A percentile compares a stretch with the other conserved stretches of the same genome.
Evolutionary conservation across 164 flowering plant genomes (phyloP).

Genomic region (Cinnamomum micranthum): DNA sequence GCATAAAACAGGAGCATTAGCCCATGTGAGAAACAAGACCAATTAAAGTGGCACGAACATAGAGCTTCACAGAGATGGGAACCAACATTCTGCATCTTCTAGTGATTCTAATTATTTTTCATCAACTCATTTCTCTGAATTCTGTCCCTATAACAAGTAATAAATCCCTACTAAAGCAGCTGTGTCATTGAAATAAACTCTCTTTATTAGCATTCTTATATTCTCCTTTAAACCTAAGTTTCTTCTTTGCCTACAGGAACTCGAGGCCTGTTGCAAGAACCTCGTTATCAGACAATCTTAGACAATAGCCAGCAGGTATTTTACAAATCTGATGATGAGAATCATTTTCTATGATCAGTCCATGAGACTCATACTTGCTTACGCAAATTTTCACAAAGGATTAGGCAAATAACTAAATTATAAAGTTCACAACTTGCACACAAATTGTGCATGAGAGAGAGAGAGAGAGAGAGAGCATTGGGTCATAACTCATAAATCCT

Average conservation of each 20-base stretch:
- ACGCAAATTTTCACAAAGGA: not conserved
- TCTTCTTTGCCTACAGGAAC: not conserved
- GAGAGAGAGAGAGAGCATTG: not conserved
- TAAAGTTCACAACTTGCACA: not conserved
- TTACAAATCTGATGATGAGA: not conserved
- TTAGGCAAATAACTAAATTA: not conserved
- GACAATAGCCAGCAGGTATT: not conserved
- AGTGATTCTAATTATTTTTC: conserved; percentile 15
- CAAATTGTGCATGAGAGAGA: not conserved
- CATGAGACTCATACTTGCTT: not conserved
- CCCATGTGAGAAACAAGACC: not conserved
- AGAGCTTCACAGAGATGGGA: conserved; percentile 11
- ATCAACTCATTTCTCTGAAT: conserved; percentile 11
- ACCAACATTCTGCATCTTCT: conserved; percentile 13
- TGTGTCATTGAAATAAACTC: not conserved
- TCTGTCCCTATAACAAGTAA: not conserved
- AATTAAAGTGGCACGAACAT: too few relatives aligned
- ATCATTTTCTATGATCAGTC: not conserved
- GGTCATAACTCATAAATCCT: too few relatives aligned
- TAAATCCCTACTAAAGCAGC: not conserved
- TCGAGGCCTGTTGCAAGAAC: not conserved
- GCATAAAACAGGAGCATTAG: not conserved
- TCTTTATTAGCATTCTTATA: not conserved
- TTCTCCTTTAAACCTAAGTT: not conserved
- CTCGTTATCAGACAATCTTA: not conserved